Base-by-base conservation (phyloP, 2,329 filamentous ascomycete genomes). In the Zalaria obscura region DNA sequence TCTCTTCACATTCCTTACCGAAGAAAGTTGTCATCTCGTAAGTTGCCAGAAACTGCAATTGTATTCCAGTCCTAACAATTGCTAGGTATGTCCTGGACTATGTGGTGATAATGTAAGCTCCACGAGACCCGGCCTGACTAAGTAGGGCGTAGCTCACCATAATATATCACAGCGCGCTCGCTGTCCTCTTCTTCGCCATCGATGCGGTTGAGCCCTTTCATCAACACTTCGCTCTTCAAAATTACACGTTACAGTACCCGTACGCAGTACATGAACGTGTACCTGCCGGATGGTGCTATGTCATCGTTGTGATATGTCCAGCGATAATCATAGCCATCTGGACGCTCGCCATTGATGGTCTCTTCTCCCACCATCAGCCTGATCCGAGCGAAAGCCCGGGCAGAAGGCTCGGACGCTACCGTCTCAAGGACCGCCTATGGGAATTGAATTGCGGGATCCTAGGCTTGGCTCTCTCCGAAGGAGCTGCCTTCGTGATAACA, bases 371-470 rank as follows among this genome's bases (percentile, higher is more conserved):
- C 49, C 57, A 62, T 38, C 54, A 57, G 31, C 31, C 39, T 26
- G 18, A 35, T 5, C 36, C 32, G 4, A 48, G 58, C 25, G 42
- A 55, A 10, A 46, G 45, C n/a, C 54, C 55, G 6, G 56, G 60
- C 39, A 59, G 62, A 47, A 58, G 58, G 38, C 60, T 65, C 0
- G 68, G 63, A 36, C 52, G 62, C 40, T 73, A 75, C 50, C 61
- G 66, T 33, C 65, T 71, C 49, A 70, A 70, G 50, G 70, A 75
- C 48, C 62, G 73, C 18, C 52, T 76, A n/a, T 77, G 73, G 73
- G 72, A 77, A 55, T 58, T 76, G 50, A 77, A 77, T 50, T 76
- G 73, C 49, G 73, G 73, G 2, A 65, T 76, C 7, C 53, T 77
- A 26, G 73, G 73, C n/a, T 55, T 77, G 43, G 52, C 71, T 10